Evolutionary conservation across 2,329 filamentous ascomycete species (phyloP).

Genomic region (Chaetomium olivaceum): DNA sequence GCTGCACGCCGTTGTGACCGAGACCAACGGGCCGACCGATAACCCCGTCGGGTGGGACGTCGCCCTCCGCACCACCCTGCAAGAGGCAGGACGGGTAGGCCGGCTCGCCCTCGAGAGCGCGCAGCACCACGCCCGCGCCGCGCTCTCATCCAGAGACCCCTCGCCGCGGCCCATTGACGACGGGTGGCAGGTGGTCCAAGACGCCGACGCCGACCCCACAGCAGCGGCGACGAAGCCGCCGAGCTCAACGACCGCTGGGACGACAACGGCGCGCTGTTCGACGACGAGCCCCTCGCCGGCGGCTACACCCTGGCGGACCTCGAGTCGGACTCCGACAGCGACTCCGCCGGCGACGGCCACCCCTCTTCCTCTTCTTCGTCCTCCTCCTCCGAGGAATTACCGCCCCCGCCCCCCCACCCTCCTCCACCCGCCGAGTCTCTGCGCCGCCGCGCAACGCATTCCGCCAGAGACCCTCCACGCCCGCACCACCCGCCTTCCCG

Average conservation of each 20-base stretch:
- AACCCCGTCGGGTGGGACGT: not conserved
- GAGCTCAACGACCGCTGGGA: not conserved
- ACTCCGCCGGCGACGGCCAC: not conserved
- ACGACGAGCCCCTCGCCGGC: not conserved
- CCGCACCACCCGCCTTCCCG: too few relatives aligned
- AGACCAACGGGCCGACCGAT: not conserved
- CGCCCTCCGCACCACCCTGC: not conserved
- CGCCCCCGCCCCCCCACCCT: too few relatives aligned
- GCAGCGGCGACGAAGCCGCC: not conserved
- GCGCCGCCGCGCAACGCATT: too few relatives aligned
- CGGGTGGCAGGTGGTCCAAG: slow-evolving; percentile 1
- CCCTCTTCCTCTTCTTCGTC: not conserved
- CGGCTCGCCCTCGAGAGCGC: not conserved
- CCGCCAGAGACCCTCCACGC: too few relatives aligned
- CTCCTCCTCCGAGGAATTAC: too few relatives aligned
- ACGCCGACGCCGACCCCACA: not conserved
- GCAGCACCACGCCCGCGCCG: too few relatives aligned
- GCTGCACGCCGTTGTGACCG: not conserved
- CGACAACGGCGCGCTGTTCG: slow-evolving; percentile 13
- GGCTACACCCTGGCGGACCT: not conserved
- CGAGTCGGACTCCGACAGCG: not conserved
- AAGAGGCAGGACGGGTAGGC: not conserved
- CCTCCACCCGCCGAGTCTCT: too few relatives aligned
- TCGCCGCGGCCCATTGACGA: not conserved
- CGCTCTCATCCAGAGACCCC: not conserved